Evolutionary conservation across 257 asterid genomes (phyloP).

Genomic region (Gynochthodes officinalis): DNA sequence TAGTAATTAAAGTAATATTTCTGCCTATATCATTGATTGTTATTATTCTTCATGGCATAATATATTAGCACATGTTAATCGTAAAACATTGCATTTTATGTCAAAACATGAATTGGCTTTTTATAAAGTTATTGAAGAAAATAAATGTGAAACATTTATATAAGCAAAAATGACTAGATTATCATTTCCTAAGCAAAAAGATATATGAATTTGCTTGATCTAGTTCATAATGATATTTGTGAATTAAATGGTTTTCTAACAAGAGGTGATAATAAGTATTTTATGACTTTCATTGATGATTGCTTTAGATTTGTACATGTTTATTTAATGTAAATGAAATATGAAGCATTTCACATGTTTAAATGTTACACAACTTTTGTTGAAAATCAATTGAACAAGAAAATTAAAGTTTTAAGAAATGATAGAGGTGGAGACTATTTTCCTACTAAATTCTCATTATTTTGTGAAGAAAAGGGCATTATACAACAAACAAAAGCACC

Average conservation of each 20-base stretch:
- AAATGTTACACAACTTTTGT: background rate
- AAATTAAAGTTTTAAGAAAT: no score
- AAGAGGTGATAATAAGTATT: background rate
- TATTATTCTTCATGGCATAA: background rate
- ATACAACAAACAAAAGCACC: no score
- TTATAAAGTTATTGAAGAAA: no score
- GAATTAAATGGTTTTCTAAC: background rate
- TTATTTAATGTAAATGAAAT: no score
- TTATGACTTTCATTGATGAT: background rate
- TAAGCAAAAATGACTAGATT: background rate
- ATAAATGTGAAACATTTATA: constrained; percentile 8
- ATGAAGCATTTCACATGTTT: background rate
- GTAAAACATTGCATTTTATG: background rate
- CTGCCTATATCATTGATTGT: background rate
- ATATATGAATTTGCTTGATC: background rate
- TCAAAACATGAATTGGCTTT: background rate
- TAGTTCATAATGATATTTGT: background rate
- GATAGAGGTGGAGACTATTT: no score
- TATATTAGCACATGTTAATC: background rate
- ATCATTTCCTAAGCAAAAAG: background rate
- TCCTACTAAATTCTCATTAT: no score
- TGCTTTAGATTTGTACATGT: background rate
- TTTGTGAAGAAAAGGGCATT: no score
- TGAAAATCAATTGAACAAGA: background rate
- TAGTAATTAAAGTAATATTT: background rate